Evolutionary conservation across 352 stramenopile genomes (phyloP), one percentile per base, ranked within the genome.

Genomic region (Phytophthora palmivora): DNA sequence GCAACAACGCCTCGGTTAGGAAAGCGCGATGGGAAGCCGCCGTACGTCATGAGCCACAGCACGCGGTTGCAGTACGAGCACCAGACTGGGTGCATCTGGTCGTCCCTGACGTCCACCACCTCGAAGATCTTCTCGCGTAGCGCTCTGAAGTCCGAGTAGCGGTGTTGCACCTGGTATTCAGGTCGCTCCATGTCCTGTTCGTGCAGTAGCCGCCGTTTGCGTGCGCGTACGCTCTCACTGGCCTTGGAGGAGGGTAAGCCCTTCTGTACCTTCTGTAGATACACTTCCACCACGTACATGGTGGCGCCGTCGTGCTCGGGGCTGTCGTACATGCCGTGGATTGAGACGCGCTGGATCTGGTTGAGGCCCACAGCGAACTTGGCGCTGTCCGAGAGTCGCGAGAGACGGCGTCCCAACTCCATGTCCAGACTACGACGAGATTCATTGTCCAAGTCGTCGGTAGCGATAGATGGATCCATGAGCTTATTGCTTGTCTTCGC

Each of bases 321-420:
- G 21, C 74, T 72, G 19, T 79, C 66, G 63, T 68, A 78, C 24
- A 71, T 60, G n/a, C 46, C 50, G 28, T 41, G 42, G 34, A 91
- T 73, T 24, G 75, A 68, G 16, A 91, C 66, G 33, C 64, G 73
- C 37, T 84, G 68, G 51, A 89, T 76, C 56, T 89, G 79, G 63
- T 91, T 88, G 54, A 91, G 71, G 22, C 67, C 50, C 49, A 84
- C 52, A 14, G 82, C 75, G 50, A 70, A 78, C 43, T 76, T 85
- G 33, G 73, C 68, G 42, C 63, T 76, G 59, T 67, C 68, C 22
- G 80, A 89, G 33, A 89, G 70, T n/a, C 72, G 66, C 47, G 74
- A 81, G 16, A 91, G 67, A 15, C 58, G 56, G 21, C 59, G 57
- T 0, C 63, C 63, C 39, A 72, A 38, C 44, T 67, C 63, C 30